phyloP scores from a whole-genome alignment of 768 basidiomycete species.

The Cyclocybe aegerita region DNA sequence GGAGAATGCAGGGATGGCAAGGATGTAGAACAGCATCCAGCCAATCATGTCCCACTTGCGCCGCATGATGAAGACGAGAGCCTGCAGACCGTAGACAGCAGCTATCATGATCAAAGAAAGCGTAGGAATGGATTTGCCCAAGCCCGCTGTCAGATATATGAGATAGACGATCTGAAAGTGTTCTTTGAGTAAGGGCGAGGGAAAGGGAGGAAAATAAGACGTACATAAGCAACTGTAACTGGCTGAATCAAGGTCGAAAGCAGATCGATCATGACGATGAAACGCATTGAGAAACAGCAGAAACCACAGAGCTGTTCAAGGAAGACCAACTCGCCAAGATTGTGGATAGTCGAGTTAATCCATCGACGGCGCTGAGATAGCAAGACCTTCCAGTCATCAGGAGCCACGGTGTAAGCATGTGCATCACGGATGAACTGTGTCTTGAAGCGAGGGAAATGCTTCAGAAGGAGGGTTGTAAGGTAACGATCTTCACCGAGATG shows the following conservation, averaged over 20 bases:
- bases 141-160: constrained; percentile 72
- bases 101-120: constrained; percentile 91
- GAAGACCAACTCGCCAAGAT: constrained; percentile 90
- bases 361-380: constrained; percentile 97
- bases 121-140: constrained; percentile 68
- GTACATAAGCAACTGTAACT: constrained; percentile 85
- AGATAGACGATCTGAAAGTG: constrained; percentile 77
- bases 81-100: constrained; percentile 93
- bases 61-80: constrained; percentile 86
- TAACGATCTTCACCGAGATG: constrained; percentile 99
- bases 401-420: constrained; percentile 91
- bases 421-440: constrained; percentile 96
- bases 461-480: constrained; percentile 91
- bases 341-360: constrained; percentile 99
- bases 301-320: constrained; percentile 92
- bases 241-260: constrained; percentile 84
- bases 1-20: constrained; percentile 91
- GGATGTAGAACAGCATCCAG: constrained; percentile 95
- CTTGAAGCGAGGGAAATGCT: constrained; percentile 93
- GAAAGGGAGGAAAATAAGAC: constrained; percentile 29
- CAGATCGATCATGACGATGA: constrained; percentile 95
- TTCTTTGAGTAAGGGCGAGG: background rate
- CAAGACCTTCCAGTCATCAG: constrained; percentile 92
- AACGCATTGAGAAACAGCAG: constrained; percentile 99
- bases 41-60: constrained; percentile 99